Base-by-base conservation (phyloP, 1,284 basidiomycete species). In the Pisolithus thermaeus region DNA sequence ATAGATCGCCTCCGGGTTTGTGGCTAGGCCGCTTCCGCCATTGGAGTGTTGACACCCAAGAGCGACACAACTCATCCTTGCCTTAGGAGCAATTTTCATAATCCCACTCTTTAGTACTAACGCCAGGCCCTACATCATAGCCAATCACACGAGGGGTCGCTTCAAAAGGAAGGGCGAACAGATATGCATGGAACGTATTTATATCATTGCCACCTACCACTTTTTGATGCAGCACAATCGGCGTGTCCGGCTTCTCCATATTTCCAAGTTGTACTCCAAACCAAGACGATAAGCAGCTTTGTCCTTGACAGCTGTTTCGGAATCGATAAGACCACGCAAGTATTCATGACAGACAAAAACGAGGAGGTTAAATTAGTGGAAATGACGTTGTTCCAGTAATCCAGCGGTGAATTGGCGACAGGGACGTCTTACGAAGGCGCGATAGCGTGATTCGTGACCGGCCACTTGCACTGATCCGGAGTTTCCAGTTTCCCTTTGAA, bases 21-120 rank as follows among this genome's bases (percentile, higher is more conserved):
- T 46, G 84, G 63, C 18, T 20, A 20, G 1, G 73, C 69, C 25
- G 73, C 68, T 52, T 70, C 74, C 0, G 76, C 82, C 81, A 81
- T 79, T 0, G 78, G 75, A 14, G 85, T 87, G 53, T 67, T 74
- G 6, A 83, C 80, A 84, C 6, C 86, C 87, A 6, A 87, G 88
- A 0, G 79, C 83, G 20, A 90, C 74, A 47, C 75, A 74, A 57
- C 89, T 90, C n/a, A 88, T 85, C 14, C 87, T 73, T 0, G 77
- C 87, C 47, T 65, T 72, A 0, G 85, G 84, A 0, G 84, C 85
- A 56, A 88, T 81, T 64, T 80, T 79, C 28, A 90, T 86, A 51
- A 90, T 89, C 66, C 90, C 87, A 61, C 89, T 90, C 67, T 90
- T 89, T 55, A 90, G 72, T 3, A 80, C 75, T 54, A 83, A 69